Evolutionary conservation across 2,329 filamentous ascomycete genomes (phyloP).

Genomic region (Spiromastix sp.): DNA sequence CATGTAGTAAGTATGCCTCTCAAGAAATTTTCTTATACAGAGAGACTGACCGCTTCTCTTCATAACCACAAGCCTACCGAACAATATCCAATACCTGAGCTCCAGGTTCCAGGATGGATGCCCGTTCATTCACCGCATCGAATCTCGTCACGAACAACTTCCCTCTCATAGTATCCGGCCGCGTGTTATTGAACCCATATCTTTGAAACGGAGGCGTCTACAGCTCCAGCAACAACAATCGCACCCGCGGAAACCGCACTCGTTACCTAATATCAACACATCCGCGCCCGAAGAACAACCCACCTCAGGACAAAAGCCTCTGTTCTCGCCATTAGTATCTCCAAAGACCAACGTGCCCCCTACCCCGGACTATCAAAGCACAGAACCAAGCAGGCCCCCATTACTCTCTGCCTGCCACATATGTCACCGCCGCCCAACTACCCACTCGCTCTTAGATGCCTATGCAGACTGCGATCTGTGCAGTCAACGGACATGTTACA

Average conservation of each 20-base stretch:
- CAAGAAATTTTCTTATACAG: too few relatives aligned
- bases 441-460: slow-evolving; percentile 28
- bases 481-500: slow-evolving; percentile 29
- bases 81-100: slow-evolving; percentile 11
- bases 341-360: slow-evolving; percentile 15
- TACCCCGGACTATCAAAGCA: slow-evolving; percentile 1
- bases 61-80: slow-evolving; percentile 7
- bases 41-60: slow-evolving; percentile 1
- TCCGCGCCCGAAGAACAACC: neutral
- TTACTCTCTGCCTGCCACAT: slow-evolving; percentile 30
- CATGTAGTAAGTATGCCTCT: slow-evolving; percentile 10
- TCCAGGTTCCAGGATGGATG: slow-evolving; percentile 11
- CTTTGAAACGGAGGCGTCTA: slow-evolving; percentile 6
- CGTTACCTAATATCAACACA: neutral
- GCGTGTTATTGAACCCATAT: too few relatives aligned
- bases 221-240: slow-evolving; percentile 11
- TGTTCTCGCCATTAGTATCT: slow-evolving; percentile 3
- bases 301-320: neutral
- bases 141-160: too few relatives aligned
- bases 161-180: too few relatives aligned
- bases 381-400: neutral
- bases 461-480: slow-evolving; percentile 33
- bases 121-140: too few relatives aligned
- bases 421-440: slow-evolving; percentile 32
- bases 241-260: slow-evolving; percentile 11